Percentiles rank a stretch among this genome's conserved stretches.
Conservation (phyloP, 148 eudicot species). For the Persicaria maculosa region DNA sequence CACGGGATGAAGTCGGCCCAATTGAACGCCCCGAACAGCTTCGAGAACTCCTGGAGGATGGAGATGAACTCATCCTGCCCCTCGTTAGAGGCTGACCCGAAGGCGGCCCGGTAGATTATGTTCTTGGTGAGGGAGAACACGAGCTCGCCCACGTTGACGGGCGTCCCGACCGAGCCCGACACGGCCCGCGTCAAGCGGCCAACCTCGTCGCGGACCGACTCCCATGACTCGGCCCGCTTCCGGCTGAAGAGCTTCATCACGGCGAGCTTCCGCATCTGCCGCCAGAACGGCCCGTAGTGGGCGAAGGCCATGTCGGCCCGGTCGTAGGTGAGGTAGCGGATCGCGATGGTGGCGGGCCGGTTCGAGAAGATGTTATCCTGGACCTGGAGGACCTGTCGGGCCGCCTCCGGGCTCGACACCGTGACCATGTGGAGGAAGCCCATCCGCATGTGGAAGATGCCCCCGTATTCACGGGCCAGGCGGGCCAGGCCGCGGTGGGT, state of each 20-base stretch:
- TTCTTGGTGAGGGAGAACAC: conserved; percentile 48
- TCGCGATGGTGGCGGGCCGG: conserved; percentile 65
- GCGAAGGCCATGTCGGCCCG: conserved; percentile 81
- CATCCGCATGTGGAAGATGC: conserved; percentile 54
- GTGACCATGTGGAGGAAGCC: conserved; percentile 56
- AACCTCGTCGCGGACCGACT: conserved; percentile 56
- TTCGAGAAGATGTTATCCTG: conserved; percentile 71
- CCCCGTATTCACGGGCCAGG: conserved; percentile 39
- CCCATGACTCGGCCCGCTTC: conserved; percentile 69
- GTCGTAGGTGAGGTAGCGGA: conserved; percentile 55
- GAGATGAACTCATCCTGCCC: conserved; percentile 62
- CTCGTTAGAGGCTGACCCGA: conserved; percentile 48
- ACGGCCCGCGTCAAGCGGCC: conserved; percentile 25
- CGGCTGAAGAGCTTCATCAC: conserved; percentile 76
- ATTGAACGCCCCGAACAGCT: conserved; percentile 66
- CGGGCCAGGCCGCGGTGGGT: conserved; percentile 44
- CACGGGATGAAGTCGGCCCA: conserved; percentile 75
- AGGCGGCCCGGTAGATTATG: conserved; percentile 59
- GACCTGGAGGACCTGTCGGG: conserved; percentile 60
- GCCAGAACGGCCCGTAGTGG: conserved; percentile 82
- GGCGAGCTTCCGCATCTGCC: conserved; percentile 75
- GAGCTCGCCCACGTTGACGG: conserved; percentile 49
- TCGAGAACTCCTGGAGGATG: conserved; percentile 59
- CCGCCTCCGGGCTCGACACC: conserved; percentile 45
- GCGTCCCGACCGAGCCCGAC: conserved; percentile 22